Evolutionary conservation across 2,329 filamentous ascomycete genomes (phyloP).

Genomic region (Camillea tinctor): DNA sequence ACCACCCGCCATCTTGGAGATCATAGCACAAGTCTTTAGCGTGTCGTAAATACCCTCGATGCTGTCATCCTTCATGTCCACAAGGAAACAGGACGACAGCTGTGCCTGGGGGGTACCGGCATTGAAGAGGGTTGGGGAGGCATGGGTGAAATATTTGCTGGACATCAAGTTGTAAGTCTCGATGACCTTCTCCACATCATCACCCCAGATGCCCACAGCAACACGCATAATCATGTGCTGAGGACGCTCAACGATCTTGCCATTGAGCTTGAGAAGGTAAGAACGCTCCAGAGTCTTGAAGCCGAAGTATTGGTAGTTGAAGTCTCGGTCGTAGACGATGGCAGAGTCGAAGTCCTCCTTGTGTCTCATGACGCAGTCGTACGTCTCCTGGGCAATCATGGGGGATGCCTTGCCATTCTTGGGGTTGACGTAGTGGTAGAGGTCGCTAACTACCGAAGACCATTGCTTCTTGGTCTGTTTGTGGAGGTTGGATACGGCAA

Average conservation of each 20-base stretch:
- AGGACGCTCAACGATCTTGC: conserved; percentile 93
- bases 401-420: conserved; percentile 81
- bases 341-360: conserved; percentile 97
- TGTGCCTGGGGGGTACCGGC: conserved; percentile 93
- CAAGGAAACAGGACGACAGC: conserved; percentile 96
- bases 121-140: conserved; percentile 96
- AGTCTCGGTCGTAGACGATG: conserved; percentile 98
- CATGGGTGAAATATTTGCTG: conserved; percentile 96
- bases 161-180: conserved; percentile 99
- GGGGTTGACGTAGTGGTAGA: conserved; percentile 95
- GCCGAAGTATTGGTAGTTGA: conserved; percentile 99
- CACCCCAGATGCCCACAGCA: conserved; percentile 92
- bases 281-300: conserved; percentile 99
- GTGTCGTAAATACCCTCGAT: conserved; percentile 99
- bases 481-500: conserved; percentile 98
- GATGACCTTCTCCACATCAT: conserved; percentile 89
- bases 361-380: conserved; percentile 92
- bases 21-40: conserved; percentile 98
- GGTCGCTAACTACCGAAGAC: conserved; percentile 88
- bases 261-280: conserved; percentile 91
- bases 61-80: conserved; percentile 99
- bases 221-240: conserved; percentile 99
- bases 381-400: conserved; percentile 92
- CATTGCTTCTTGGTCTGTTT: conserved; percentile 99
- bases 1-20: conserved; percentile 98